Conservation (phyloP, 75 land plant genomes). For the Picea sitchensis region DNA sequence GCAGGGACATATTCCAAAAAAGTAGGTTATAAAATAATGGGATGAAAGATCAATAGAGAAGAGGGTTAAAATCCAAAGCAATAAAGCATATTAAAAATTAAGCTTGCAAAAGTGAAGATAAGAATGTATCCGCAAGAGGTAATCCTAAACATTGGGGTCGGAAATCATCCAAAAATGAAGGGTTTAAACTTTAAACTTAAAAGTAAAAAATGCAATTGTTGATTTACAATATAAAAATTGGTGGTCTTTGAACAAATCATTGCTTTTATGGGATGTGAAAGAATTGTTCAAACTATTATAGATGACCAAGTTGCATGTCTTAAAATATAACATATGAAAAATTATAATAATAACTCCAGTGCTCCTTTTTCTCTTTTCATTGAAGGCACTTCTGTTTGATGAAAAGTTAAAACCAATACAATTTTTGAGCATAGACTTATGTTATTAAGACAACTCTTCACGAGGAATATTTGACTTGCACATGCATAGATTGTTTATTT, state of each 20-base stretch:
- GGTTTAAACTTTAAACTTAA: too few species aligned
- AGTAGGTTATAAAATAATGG: too few species aligned
- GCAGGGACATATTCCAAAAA: too few species aligned
- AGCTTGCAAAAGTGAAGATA: too few species aligned
- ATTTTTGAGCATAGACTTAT: not conserved
- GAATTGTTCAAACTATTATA: not conserved
- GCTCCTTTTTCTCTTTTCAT: not conserved
- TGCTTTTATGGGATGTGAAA: not conserved
- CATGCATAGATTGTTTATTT: not conserved
- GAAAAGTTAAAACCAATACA: not conserved
- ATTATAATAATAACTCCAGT: not conserved
- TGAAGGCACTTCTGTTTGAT: not conserved
- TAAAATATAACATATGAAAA: not conserved
- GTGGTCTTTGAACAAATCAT: not conserved
- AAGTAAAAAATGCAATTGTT: not conserved
- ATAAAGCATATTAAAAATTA: too few species aligned
- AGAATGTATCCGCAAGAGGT: too few species aligned
- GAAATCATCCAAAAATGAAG: too few species aligned
- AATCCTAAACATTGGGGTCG: too few species aligned
- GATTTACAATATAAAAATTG: not conserved
- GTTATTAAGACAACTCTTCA: not conserved
- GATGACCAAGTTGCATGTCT: not conserved
- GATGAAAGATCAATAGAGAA: too few species aligned
- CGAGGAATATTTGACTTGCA: not conserved
- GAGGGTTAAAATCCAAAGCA: too few species aligned